Evolutionary conservation across 306 rosid genomes (phyloP).

Genomic region (Pyrus bretschneideri): DNA sequence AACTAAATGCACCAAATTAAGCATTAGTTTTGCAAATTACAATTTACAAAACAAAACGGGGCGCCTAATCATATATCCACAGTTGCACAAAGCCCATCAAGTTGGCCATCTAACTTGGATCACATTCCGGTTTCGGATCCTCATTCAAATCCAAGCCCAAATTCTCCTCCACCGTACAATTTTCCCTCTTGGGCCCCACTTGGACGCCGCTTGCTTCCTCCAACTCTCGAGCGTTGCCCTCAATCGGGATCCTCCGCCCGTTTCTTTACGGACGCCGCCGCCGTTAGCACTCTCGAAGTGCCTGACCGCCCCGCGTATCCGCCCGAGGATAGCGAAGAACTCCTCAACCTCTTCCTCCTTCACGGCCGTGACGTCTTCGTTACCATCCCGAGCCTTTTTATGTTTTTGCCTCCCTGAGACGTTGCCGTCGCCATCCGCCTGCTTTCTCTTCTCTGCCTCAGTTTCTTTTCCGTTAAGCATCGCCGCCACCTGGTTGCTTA

Average conservation of each 20-base stretch:
- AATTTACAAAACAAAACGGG: background rate
- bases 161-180: background rate
- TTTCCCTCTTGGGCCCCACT: background rate
- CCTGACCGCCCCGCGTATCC: constrained; percentile 19
- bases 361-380: background rate
- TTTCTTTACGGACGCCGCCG: background rate
- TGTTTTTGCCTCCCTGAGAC: constrained; percentile 9
- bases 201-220: constrained; percentile 1
- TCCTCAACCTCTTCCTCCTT: constrained; percentile 43
- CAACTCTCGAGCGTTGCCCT: constrained; percentile 11
- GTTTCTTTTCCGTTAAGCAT: background rate
- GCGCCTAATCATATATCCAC: background rate
- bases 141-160: constrained; percentile 20
- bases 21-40: background rate
- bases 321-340: constrained; percentile 34
- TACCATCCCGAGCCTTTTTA: constrained; percentile 17
- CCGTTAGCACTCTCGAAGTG: constrained; percentile 20
- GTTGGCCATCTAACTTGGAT: background rate
- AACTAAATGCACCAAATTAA: background rate
- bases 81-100: background rate
- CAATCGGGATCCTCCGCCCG: background rate
- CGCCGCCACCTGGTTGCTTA: background rate
- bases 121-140: constrained; percentile 12
- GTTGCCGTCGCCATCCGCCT: background rate
- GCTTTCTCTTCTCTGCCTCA: constrained; percentile 21